A percentile compares a stretch with the other conserved stretches of the same genome.
These are phyloP conservation scores for Senna tora DNA, from an alignment of 306 rosid genomes.

Conservation along the genomic window DNA sequence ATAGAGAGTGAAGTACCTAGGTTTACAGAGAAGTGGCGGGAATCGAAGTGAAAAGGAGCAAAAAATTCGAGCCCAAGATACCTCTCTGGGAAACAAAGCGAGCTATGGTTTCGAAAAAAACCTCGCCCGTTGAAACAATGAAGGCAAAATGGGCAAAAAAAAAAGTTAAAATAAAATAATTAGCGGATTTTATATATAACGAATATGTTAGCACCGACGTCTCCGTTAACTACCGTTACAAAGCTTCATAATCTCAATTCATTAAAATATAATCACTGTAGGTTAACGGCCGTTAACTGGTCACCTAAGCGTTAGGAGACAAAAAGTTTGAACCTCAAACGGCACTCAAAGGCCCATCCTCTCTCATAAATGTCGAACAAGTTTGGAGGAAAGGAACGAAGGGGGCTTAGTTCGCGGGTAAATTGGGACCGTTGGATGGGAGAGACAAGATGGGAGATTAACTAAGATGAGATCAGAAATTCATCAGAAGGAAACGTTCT, in stretches of 20 bases:
- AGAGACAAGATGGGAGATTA: background rate
- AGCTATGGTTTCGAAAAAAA: constrained; percentile 84
- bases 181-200: constrained; percentile 43
- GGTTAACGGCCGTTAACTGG: constrained; percentile 54
- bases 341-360: constrained; percentile 51
- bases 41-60: constrained; percentile 55
- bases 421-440: constrained; percentile 54
- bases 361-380: constrained; percentile 47
- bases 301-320: constrained; percentile 43
- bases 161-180: background rate
- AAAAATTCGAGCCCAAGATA: constrained; percentile 37
- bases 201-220: constrained; percentile 82
- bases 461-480: too few relatives aligned
- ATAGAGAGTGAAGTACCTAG: constrained; percentile 55
- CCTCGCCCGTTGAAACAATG: constrained; percentile 98
- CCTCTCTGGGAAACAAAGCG: constrained; percentile 40
- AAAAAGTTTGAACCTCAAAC: constrained; percentile 83
- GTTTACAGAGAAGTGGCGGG: constrained; percentile 69
- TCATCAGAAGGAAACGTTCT: constrained; percentile 40
- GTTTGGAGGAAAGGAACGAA: constrained; percentile 31
- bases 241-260: background rate
- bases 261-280: constrained; percentile 36
- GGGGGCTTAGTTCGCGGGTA: constrained; percentile 23
- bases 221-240: constrained; percentile 76
- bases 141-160: constrained; percentile 30